phyloP scores from a whole-genome alignment of 2,329 filamentous ascomycete genomes.

The Colletotrichum agaves region DNA sequence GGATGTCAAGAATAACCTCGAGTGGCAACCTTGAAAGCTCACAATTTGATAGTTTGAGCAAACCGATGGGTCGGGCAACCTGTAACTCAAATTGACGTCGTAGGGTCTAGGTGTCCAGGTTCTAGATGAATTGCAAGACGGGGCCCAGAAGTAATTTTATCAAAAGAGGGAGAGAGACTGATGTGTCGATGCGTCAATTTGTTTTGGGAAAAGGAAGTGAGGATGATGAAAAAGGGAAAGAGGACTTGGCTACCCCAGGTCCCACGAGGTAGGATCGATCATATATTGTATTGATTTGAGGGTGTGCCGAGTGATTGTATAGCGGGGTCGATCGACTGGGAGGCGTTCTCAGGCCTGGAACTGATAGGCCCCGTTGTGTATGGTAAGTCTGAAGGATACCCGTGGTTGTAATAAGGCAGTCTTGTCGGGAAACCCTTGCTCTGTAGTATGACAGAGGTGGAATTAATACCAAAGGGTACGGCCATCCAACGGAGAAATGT shows the following conservation, averaged over 20 bases:
- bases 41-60: slow-evolving; percentile 15
- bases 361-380: slow-evolving; percentile 54
- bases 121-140: slow-evolving; percentile 20
- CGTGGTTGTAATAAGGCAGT: slow-evolving; percentile 48
- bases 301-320: slow-evolving; percentile 49
- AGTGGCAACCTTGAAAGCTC: slow-evolving; percentile 8
- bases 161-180: slow-evolving; percentile 24
- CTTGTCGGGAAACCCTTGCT: slow-evolving; percentile 52
- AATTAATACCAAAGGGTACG: slow-evolving; percentile 59
- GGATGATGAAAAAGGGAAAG: slow-evolving; percentile 37
- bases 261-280: slow-evolving; percentile 42
- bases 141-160: slow-evolving; percentile 27
- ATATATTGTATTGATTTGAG: slow-evolving; percentile 52
- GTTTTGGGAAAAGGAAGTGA: slow-evolving; percentile 43
- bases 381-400: slow-evolving; percentile 46
- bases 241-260: slow-evolving; percentile 40
- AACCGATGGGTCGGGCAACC: slow-evolving; percentile 9
- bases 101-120: slow-evolving; percentile 24
- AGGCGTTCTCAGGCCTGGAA: slow-evolving; percentile 47
- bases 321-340: slow-evolving; percentile 53
- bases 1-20: not conserved
- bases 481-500: slow-evolving; percentile 57
- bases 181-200: slow-evolving; percentile 30
- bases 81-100: slow-evolving; percentile 21
- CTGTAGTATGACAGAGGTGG: slow-evolving; percentile 57